Base-by-base conservation (phyloP, 306 rosid species). In the Hippophae rhamnoides region DNA sequence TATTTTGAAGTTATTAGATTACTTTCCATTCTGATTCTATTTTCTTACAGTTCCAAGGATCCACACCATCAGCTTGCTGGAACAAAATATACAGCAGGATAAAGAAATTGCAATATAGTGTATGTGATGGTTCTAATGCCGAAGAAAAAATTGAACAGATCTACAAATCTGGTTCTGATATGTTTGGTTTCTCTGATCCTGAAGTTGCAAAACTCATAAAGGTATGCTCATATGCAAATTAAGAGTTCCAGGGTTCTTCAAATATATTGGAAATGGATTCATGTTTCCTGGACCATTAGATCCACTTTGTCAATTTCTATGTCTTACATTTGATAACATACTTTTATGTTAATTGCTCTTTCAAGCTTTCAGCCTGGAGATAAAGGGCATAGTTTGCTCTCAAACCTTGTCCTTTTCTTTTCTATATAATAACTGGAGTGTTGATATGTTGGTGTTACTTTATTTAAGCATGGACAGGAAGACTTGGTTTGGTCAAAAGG, bases 41-140 rank as follows among this genome's bases (percentile, higher is more conserved):
- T 64, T 56, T 57, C 62, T 50, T 74, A 49, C 78, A 92, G 98
- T 85, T 87, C 73, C 76, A 78, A 62, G 96, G 87, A 67, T 58
- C 73, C 73, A 85, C 95, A 47, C 96, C 98, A 40, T 81, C 96
- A 46, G 71, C 82, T 71, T 92, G 98, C 85, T 92, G 98, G 98
- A 75, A 74, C 68, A 81, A 92, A 80, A 72, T 92, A 76, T 87
- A 76, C 74, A 71, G 74, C 75, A 82, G 83, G 78, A 78, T 92
- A 57, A 81, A 64, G 76, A 74, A 77, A 69, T 14, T 66, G 60
- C 86, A 78, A 75, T 80, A 46, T 58, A 69, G 50, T 60, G 71
- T 57, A 58, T 76, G 83, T 62, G 89, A 83, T 70, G 78, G 55
- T 53, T 64, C 80, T 60, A 64, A 61, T 69, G 76, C 81, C 46